A percentile compares a stretch with the other conserved stretches of the same genome.
phyloP scores from a whole-genome alignment of 345 rosid species.

The Hibiscus trionum region DNA sequence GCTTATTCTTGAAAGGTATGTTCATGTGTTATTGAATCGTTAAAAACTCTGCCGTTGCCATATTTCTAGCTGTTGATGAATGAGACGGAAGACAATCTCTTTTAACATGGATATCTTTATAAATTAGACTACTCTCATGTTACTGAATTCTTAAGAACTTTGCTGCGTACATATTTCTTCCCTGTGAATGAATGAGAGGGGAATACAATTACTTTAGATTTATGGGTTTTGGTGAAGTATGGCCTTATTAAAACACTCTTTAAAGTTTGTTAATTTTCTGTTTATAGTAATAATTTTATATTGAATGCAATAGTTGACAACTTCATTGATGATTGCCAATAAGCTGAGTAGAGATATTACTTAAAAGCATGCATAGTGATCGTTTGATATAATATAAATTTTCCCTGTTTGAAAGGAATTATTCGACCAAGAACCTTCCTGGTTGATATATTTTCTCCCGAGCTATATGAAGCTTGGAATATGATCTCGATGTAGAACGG shows the following conservation, averaged over 20 bases:
- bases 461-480: background rate
- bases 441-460: background rate
- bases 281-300: background rate
- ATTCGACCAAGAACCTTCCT: background rate
- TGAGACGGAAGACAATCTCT: background rate
- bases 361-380: background rate
- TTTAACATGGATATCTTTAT: background rate
- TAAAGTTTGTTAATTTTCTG: background rate
- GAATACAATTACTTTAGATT: background rate
- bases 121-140: constrained; percentile 28
- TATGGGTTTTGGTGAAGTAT: background rate
- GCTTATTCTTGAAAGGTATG: constrained; percentile 82
- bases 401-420: background rate
- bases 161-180: background rate
- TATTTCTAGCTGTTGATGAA: background rate
- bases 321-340: background rate
- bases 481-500: background rate
- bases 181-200: background rate
- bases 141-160: background rate
- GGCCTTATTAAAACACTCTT: background rate
- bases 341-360: background rate
- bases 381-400: background rate
- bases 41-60: background rate
- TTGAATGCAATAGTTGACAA: background rate
- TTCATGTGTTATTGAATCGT: background rate